Evolutionary conservation across 2,329 filamentous ascomycete genomes (phyloP), one percentile per base, ranked within the genome.

Genomic region (Tolypocladium guangdongense): DNA sequence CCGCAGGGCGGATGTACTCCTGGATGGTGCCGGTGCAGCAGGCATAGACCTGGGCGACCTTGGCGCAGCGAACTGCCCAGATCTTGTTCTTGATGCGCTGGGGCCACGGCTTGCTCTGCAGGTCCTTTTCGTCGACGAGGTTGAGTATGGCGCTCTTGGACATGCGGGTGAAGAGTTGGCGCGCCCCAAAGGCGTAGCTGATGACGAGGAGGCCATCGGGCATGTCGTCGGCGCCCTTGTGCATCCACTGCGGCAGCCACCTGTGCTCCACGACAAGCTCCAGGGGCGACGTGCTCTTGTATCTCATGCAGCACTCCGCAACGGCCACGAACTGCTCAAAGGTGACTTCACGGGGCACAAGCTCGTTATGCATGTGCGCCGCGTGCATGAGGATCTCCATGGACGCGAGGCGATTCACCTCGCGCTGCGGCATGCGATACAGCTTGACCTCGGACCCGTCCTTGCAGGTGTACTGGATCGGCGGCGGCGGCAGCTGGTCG

Each of bases 201-300:
- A 81, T 78, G 18, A 78, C 64, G 50, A 81, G 60, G 1, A 79
- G 68, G 0, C 74, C 78, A 43, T 76, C 75, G 0, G 75, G 70
- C 68, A 76, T 74, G 43, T 74, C 70, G n/a, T 77, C 73, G 1
- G 68, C 70, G 2, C 71, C 72, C 52, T 68, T 69, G 56, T 75
- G 71, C 59, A 75, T 68, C 77, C 77, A 80, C 45, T 75, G 70
- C 1, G 75, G 76, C 20, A 81, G 58, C 77, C 78, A 81, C 38
- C 67, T 59, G 55, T 77, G 72, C 56, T 79, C 76, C 5, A 80
- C 77, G 8, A 73, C 60, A 6, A 75, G 56, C 55, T 79, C 76
- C 0, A 81, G 60, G 0, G 78, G 78, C 0, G 73, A 72, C 0
- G 77, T 80, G 63, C 77, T 75, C 52, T 69, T 74, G 57, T 80